Evolutionary conservation across 805 yeast species (phyloP), one percentile per base, ranked within the genome.

Genomic region (Candida chilensis): DNA sequence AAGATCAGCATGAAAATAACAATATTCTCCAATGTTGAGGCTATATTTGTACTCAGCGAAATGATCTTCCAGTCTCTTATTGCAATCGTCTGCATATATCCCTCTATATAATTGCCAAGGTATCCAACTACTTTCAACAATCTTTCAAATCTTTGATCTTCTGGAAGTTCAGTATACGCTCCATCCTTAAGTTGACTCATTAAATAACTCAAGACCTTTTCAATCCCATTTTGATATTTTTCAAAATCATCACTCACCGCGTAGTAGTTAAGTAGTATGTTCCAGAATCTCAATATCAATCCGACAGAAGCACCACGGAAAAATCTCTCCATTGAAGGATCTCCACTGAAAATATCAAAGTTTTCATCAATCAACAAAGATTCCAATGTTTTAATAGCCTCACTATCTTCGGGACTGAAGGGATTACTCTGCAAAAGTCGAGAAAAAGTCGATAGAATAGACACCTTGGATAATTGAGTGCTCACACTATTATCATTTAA

Each of bases 231-330:
- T 24, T 64, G 58, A 20, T 67, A 61, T 16, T 65, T 60, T 0
- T 50, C 49, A 2, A 52, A 25, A 15, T 46, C 37, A 5, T 37
- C 30, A 11, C 39, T 42, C 6, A 20, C 14, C 7, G 9, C 46
- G 41, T 80, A 83, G 32, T 67, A 67, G 37, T 68, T 72, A 28
- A 85, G 64, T 12, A 88, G 56, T 16, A 80, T 64, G 19, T 71
- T 73, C 94, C 96, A 88, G 3, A 92, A 53, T 32, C 78, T 77
- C 22, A 87, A 54, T 33, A 71, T 72, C 47, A 86, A 66, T 15
- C 73, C 78, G 15, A 80, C 57, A 0, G 92, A 73, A 0, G 94
- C n/a, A n/a, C n/a, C n/a, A n/a, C n/a, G n/a, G n/a, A 92, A 58
- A 44, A 90, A 85, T 9, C 58, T 50, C 15, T 65, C 59, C 49